Evolutionary conservation across 306 rosid genomes (phyloP).

Genomic region (Alnus rubra): DNA sequence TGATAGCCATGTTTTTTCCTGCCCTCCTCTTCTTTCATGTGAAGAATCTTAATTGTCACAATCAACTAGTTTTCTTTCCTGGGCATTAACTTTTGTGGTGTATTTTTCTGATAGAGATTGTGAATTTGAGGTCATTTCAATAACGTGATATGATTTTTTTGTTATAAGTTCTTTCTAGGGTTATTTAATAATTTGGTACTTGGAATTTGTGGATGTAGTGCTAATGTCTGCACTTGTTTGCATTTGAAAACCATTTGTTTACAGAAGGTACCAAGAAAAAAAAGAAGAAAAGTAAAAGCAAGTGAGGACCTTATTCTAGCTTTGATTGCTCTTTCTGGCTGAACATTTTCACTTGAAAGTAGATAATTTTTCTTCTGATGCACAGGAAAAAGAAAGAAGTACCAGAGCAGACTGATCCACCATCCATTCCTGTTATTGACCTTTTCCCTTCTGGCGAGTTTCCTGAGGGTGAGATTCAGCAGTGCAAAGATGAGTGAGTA

Average conservation of each 20-base stretch:
- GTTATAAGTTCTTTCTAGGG: not conserved
- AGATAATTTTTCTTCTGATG: slow-evolving; percentile 29
- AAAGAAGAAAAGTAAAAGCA: slow-evolving; percentile 94
- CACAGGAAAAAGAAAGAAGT: slow-evolving; percentile 81
- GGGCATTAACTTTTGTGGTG: not conserved
- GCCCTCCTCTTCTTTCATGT: not conserved
- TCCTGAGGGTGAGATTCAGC: slow-evolving; percentile 92
- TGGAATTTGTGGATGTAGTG: slow-evolving; percentile 15
- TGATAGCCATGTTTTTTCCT: not conserved
- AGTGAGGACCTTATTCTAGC: slow-evolving; percentile 56
- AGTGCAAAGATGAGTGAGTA: slow-evolving; percentile 90
- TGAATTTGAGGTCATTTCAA: not conserved
- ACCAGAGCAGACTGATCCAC: slow-evolving; percentile 52
- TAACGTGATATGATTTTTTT: not conserved
- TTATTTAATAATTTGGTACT: not conserved
- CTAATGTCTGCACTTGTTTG: slow-evolving; percentile 1
- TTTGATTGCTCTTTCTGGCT: slow-evolving; percentile 22
- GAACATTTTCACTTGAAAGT: slow-evolving; percentile 12
- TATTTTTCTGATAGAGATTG: not conserved
- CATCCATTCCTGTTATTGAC: slow-evolving; percentile 71
- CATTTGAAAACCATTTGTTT: slow-evolving; percentile 21
- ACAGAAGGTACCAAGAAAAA: slow-evolving; percentile 85
- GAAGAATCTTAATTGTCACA: not conserved
- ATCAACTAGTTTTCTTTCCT: not conserved
- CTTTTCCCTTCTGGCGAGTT: slow-evolving; percentile 88